Conservation (phyloP, 805 yeast species). For the Saccharomycopsis capsularis region DNA sequence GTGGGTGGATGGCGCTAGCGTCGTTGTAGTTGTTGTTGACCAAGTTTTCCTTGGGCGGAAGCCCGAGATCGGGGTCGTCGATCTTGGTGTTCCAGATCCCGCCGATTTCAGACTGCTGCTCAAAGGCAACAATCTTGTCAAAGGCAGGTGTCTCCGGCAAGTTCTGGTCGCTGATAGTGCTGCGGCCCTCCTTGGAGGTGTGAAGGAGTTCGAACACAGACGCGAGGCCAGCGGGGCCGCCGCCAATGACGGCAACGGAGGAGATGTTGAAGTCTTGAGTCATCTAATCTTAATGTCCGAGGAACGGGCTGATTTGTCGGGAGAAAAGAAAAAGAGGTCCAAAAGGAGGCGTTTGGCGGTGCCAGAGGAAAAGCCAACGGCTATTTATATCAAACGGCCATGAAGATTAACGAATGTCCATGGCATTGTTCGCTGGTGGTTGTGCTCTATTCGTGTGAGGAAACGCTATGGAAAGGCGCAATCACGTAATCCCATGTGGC, state of each 20-base stretch:
- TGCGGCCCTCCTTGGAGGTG: constrained; percentile 26
- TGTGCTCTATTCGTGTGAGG: no score
- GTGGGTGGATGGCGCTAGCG: constrained; percentile 29
- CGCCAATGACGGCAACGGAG: constrained; percentile 30
- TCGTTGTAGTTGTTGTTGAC: constrained; percentile 31
- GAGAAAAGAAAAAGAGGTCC: no score
- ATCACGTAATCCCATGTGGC: no score
- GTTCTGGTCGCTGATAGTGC: constrained; percentile 21
- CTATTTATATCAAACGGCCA: no score
- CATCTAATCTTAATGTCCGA: neutral
- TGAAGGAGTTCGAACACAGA: constrained; percentile 29
- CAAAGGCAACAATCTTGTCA: constrained; percentile 30
- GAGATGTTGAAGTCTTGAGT: constrained; percentile 16
- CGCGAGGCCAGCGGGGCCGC: constrained; percentile 29
- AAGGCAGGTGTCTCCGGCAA: constrained; percentile 24
- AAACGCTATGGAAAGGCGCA: no score
- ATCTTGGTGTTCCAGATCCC: constrained; percentile 33
- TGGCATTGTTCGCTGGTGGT: no score
- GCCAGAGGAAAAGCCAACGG: no score
- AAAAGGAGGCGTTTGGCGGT: no score
- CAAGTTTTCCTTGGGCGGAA: constrained; percentile 29
- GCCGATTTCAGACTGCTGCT: constrained; percentile 31
- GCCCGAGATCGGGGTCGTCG: constrained; percentile 23
- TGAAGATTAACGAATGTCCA: no score
- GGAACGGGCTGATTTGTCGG: neutral